Percentiles rank a stretch among this genome's conserved stretches.
phyloP scores from a whole-genome alignment of 140 eudicot species.

The Bidens hawaiensis region DNA sequence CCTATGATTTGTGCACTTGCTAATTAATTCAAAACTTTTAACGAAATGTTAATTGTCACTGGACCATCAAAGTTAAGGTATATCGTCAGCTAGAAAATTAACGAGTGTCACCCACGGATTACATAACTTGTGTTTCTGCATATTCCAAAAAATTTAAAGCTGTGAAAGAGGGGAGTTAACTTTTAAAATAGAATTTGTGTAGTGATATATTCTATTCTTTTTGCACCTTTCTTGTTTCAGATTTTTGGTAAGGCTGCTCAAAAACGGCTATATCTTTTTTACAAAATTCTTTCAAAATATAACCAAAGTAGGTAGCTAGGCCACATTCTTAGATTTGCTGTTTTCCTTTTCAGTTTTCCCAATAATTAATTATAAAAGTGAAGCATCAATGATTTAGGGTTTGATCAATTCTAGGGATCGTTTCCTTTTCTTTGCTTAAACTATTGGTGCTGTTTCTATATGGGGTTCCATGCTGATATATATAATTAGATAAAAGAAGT shows the following conservation, averaged over 20 bases:
- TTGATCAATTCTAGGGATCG: constrained; percentile 16
- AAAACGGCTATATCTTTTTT: neutral
- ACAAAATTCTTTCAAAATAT: neutral
- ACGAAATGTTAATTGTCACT: neutral
- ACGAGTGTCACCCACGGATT: too few relatives aligned
- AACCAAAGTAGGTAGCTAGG: constrained; percentile 1
- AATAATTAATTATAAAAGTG: constrained; percentile 7
- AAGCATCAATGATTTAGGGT: constrained; percentile 14
- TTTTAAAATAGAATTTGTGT: too few relatives aligned
- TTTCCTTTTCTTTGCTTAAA: constrained; percentile 1
- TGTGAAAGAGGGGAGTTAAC: too few relatives aligned
- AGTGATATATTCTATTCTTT: too few relatives aligned
- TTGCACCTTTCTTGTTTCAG: constrained; percentile 16
- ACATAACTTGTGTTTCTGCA: too few relatives aligned
- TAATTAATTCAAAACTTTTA: neutral
- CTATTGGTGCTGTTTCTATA: neutral
- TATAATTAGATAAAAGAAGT: too few relatives aligned
- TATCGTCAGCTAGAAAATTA: too few relatives aligned
- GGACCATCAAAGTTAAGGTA: neutral
- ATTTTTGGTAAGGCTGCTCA: neutral
- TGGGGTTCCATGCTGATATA: constrained; percentile 1
- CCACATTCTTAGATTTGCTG: neutral
- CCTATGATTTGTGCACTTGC: neutral
- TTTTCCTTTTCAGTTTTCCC: neutral
- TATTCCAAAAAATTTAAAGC: too few relatives aligned